These are phyloP conservation scores for Epichloe scottii DNA, from an alignment of 2,329 filamentous ascomycete species.

Conservation along the genomic window DNA sequence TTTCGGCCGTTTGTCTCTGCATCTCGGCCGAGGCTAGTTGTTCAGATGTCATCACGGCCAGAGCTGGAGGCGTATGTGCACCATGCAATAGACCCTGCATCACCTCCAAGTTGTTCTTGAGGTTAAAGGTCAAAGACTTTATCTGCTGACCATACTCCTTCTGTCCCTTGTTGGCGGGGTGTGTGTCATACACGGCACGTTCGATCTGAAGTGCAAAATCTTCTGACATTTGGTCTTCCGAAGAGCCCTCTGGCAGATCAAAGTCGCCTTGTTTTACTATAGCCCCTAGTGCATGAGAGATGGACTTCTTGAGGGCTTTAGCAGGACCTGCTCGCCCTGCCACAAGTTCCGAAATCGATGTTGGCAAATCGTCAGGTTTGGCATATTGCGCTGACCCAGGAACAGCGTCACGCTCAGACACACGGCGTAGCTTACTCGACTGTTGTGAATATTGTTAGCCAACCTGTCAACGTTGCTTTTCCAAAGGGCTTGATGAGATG, in stretches of 20 bases:
- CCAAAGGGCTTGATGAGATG: background rate
- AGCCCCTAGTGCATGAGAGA: constrained; percentile 51
- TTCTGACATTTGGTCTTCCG: constrained; percentile 52
- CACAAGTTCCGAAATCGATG: constrained; percentile 42
- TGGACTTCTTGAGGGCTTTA: constrained; percentile 56
- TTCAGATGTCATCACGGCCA: constrained; percentile 80
- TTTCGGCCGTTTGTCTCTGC: constrained; percentile 62
- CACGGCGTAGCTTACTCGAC: constrained; percentile 37
- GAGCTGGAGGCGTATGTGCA: constrained; percentile 56
- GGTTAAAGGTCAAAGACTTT: constrained; percentile 68
- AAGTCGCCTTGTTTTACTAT: constrained; percentile 56
- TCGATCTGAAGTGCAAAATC: constrained; percentile 70
- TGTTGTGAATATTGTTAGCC: constrained; percentile 12
- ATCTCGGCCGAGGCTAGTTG: constrained; percentile 88
- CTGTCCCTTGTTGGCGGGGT: constrained; percentile 31
- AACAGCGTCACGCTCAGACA: constrained; percentile 35
- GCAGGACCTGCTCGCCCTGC: constrained; percentile 56
- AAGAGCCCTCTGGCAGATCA: constrained; percentile 48
- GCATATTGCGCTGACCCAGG: constrained; percentile 28
- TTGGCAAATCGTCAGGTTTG: constrained; percentile 38
- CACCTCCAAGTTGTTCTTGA: constrained; percentile 77
- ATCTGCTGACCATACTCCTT: constrained; percentile 50
- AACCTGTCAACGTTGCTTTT: background rate
- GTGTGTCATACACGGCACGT: constrained; percentile 48
- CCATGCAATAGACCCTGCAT: constrained; percentile 62